Conservation (phyloP, 768 basidiomycete genomes). For the Coprinopsis sp. region DNA sequence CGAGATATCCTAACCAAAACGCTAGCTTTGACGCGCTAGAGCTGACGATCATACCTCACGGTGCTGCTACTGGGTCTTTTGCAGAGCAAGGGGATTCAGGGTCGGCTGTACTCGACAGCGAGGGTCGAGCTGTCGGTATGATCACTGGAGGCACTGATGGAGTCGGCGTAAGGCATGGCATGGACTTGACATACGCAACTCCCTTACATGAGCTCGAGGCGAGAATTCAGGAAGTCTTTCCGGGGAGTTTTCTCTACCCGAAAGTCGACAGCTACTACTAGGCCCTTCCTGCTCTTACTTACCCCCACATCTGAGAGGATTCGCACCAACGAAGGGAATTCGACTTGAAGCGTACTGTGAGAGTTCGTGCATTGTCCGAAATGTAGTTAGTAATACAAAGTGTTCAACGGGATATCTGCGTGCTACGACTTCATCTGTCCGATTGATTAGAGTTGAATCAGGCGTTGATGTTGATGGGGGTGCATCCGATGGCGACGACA, state of each 20-base stretch:
- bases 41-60: not conserved
- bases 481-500: constrained; percentile 37
- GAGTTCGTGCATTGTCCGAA: no score
- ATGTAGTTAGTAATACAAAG: no score
- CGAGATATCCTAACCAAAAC: constrained; percentile 17
- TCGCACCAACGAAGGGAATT: no score
- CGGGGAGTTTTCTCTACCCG: constrained; percentile 17
- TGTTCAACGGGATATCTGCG: no score
- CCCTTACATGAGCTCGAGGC: constrained; percentile 25
- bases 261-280: no score
- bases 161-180: constrained; percentile 20
- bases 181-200: constrained; percentile 32
- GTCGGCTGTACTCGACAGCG: constrained; percentile 26
- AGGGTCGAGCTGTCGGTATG: constrained; percentile 29
- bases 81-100: constrained; percentile 33
- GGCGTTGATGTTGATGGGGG: not conserved
- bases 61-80: not conserved
- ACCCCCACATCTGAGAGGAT: no score
- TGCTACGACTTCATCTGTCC: no score
- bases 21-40: not conserved
- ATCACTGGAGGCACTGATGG: constrained; percentile 28
- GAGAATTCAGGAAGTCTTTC: constrained; percentile 22
- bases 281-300: no score
- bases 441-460: no score
- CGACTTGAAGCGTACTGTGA: no score